Conservation (phyloP, 225 moss, liverwort and hornwort species). For the Bryoerythrophyllum caledonicum region DNA sequence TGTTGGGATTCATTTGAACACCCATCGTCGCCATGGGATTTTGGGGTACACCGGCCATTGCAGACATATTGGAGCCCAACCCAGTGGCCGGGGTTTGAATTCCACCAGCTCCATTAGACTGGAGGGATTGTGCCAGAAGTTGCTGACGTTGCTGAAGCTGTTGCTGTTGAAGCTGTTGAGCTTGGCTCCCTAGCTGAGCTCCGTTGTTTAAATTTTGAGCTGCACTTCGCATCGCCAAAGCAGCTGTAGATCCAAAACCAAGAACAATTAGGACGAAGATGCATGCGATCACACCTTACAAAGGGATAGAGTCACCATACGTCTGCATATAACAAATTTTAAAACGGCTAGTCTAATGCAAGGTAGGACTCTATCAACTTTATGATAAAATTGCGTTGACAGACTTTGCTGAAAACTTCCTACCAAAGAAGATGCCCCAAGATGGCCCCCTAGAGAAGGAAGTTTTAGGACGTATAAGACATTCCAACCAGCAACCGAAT, state of each 20-base stretch:
- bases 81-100: conserved; percentile 45
- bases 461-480: neutral
- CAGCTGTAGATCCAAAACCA: conserved; percentile 32
- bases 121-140: conserved; percentile 53
- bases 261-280: conserved; percentile 13
- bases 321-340: neutral
- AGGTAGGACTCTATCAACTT: neutral
- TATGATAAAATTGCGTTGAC: neutral
- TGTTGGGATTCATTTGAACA: conserved; percentile 57
- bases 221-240: conserved; percentile 46
- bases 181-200: conserved; percentile 42
- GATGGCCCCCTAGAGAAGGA: neutral
- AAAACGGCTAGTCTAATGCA: neutral
- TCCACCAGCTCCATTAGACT: conserved; percentile 44
- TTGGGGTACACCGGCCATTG: conserved; percentile 46
- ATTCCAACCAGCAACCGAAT: neutral
- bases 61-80: conserved; percentile 49
- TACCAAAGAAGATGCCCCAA: neutral
- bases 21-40: conserved; percentile 47
- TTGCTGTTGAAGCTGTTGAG: conserved; percentile 60
- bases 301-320: neutral
- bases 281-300: neutral
- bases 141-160: conserved; percentile 52
- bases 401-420: neutral
- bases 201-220: conserved; percentile 46